A percentile compares a stretch with the other conserved stretches of the same genome.
These are phyloP conservation scores for Dentipellis sp. DNA, from an alignment of 768 basidiomycete genomes.

Conservation along the genomic window DNA sequence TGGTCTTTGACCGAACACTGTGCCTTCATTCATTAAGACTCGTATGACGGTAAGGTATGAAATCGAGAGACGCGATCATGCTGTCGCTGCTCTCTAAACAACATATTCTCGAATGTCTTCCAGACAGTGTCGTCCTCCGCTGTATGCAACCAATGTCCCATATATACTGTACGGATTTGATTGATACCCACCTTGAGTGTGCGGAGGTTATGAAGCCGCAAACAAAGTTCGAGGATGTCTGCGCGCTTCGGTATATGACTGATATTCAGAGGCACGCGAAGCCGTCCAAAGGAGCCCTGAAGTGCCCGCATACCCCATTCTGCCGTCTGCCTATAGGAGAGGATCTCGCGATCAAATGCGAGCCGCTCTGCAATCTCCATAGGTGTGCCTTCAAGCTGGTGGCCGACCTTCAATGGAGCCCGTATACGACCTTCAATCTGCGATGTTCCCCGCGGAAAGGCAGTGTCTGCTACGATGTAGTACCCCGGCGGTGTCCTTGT, in stretches of 20 bases:
- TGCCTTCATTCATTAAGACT: no score
- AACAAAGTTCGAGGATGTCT: slow-evolving; percentile 28
- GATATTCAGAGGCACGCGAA: slow-evolving; percentile 32
- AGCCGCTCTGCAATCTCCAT: slow-evolving; percentile 17
- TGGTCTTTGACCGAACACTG: no score
- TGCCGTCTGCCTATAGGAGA: slow-evolving; percentile 38
- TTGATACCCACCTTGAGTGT: slow-evolving; percentile 29
- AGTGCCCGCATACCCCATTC: slow-evolving; percentile 42
- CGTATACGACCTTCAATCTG: slow-evolving; percentile 25
- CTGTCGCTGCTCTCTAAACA: not conserved
- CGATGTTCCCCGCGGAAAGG: slow-evolving; percentile 30
- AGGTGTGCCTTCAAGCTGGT: slow-evolving; percentile 7
- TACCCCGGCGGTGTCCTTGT: slow-evolving; percentile 29
- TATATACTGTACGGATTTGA: slow-evolving; percentile 34
- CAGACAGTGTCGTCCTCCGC: slow-evolving; percentile 1
- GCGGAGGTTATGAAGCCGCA: slow-evolving; percentile 27
- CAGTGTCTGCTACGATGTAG: slow-evolving; percentile 36
- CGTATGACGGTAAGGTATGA: not conserved
- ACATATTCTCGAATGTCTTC: not conserved
- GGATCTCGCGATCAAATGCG: slow-evolving; percentile 27
- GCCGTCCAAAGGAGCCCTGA: slow-evolving; percentile 37
- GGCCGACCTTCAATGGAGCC: slow-evolving; percentile 29
- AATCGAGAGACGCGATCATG: not conserved
- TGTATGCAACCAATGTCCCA: slow-evolving; percentile 26
- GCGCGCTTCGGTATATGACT: slow-evolving; percentile 16